Evolutionary conservation across 768 basidiomycete genomes (phyloP).

Genomic region (Thelephora aurantiotincta): DNA sequence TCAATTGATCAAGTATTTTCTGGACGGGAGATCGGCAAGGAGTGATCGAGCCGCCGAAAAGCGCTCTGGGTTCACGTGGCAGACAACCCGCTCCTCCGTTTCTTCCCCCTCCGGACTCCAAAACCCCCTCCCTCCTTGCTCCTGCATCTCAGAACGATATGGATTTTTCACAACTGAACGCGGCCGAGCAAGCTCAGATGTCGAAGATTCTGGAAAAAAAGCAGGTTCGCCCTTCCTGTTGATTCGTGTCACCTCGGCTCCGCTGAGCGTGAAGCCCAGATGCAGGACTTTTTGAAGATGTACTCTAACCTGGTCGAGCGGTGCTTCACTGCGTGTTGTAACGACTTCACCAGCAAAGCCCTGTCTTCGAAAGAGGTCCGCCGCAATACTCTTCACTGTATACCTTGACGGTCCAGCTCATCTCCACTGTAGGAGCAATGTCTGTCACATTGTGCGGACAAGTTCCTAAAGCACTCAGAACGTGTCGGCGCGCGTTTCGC

Average conservation of each 20-base stretch:
- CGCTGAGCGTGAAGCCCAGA: constrained; percentile 31
- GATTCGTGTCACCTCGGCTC: neutral
- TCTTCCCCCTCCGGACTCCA: neutral
- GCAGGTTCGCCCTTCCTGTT: constrained; percentile 43
- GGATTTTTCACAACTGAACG: constrained; percentile 87
- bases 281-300: constrained; percentile 96
- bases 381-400: constrained; percentile 1
- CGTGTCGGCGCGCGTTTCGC: constrained; percentile 86
- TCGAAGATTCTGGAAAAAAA: constrained; percentile 89
- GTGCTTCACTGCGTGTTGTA: constrained; percentile 90
- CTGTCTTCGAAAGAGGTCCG: constrained; percentile 83
- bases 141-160: constrained; percentile 25
- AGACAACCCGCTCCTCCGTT: too few species aligned
- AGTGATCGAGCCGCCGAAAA: neutral
- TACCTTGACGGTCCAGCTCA: neutral
- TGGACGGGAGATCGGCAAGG: neutral
- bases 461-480: constrained; percentile 95
- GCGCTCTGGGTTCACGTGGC: too few species aligned
- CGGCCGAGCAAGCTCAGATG: constrained; percentile 94
- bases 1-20: too few species aligned
- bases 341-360: constrained; percentile 94
- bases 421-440: constrained; percentile 56
- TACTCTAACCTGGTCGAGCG: constrained; percentile 92
- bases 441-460: constrained; percentile 89
- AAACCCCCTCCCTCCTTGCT: constrained; percentile 1